Base-by-base conservation (phyloP, 257 asterid species). In the Scutellaria minor region DNA sequence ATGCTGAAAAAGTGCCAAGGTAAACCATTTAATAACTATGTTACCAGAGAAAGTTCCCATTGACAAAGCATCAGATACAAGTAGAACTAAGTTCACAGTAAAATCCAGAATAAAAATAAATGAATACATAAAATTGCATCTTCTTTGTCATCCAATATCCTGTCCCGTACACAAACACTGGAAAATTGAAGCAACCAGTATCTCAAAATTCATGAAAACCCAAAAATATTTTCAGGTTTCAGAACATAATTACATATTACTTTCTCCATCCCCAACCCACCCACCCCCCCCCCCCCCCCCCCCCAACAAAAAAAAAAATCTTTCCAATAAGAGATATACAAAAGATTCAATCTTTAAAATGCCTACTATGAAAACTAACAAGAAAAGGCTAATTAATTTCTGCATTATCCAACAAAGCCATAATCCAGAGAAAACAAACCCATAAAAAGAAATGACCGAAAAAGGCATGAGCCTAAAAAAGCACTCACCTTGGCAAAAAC, bases 401-500 rank as follows among this genome's bases (percentile, higher is more conserved):
- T 70, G 63, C 48, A 65, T 22, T 50, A 20, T 48, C 51, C 5
- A 77, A 68, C 11, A 65, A 64, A 3, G 15, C 68, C 80, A 71
- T 18, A 42, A 31, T 46, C 46, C 40, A 64, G 55, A 4, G 9
- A 64, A 70, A 14, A 44, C 13, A 42, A 70, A 57, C 74, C 55
- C 63, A 59, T 3, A 20, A n/a, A 64, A 50, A 61, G 1, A 40
- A 9, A 47, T 11, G 9, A 41, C 39, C 0, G 0, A 12, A 48
- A 47, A 54, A 7, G 13, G 9, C 41, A 15, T 53, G 2, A 8
- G 75, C 14, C 37, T 24, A 35, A 50, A 20, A 9, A 79, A 51
- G 51, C 47, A 70, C 89, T 72, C 64, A 90, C 96, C 92, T 90
- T 87, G 59, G 88, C 78, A 78, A 87, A 79, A 62, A 89, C 66